Evolutionary conservation across 805 yeast species (phyloP).

Genomic region (Ogataea ramenticola): DNA sequence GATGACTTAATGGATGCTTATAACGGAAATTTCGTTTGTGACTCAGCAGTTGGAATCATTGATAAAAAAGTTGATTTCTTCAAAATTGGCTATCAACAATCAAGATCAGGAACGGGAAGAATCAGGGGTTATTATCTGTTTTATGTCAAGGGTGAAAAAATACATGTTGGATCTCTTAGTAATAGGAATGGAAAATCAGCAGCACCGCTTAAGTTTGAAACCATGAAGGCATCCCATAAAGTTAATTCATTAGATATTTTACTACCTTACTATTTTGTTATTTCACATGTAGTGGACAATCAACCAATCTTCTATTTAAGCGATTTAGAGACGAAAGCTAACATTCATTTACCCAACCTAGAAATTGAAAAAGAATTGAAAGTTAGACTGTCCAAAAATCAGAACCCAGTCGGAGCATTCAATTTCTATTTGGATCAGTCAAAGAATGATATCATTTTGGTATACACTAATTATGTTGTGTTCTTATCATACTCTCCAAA

Average conservation of each 20-base stretch:
- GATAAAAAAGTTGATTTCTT: constrained; percentile 49
- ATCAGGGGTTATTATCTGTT: constrained; percentile 40
- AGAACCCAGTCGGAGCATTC: constrained; percentile 21
- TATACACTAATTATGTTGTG: constrained; percentile 20
- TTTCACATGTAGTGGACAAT: constrained; percentile 19
- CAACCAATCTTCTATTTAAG: constrained; percentile 22
- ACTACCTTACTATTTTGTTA: constrained; percentile 21
- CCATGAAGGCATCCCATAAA: constrained; percentile 20
- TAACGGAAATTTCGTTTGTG: constrained; percentile 36
- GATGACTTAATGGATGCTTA: constrained; percentile 57
- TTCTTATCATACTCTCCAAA: constrained; percentile 14
- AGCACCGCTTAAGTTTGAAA: constrained; percentile 16
- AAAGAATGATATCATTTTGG: constrained; percentile 18
- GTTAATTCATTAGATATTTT: constrained; percentile 18
- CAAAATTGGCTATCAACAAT: constrained; percentile 64
- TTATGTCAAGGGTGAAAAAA: constrained; percentile 49
- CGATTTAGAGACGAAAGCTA: constrained; percentile 20
- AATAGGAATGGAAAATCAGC: constrained; percentile 24
- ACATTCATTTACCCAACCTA: constrained; percentile 15
- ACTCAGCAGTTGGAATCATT: constrained; percentile 10
- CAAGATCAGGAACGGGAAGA: constrained; percentile 49
- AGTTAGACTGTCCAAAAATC: constrained; percentile 13
- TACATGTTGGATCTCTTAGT: constrained; percentile 25
- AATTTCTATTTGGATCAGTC: constrained; percentile 12
- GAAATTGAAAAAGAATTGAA: constrained; percentile 19